phyloP scores from a whole-genome alignment of 306 rosid species.

The Glycine tomentella region DNA sequence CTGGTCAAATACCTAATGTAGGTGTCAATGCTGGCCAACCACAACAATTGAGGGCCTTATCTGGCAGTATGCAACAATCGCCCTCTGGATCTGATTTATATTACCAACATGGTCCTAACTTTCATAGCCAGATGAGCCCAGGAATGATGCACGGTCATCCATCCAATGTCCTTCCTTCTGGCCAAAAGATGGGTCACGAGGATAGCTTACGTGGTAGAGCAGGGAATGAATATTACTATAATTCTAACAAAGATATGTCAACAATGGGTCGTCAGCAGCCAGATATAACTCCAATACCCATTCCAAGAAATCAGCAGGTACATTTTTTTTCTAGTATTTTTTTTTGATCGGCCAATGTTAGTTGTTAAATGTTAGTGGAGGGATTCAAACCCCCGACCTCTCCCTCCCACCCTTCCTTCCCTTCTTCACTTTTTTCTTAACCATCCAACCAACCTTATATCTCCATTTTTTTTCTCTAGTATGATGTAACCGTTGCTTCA shows the following conservation, averaged over 20 bases:
- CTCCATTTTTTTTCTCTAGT: neutral
- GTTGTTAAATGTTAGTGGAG: no score
- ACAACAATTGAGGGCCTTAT: slow-evolving; percentile 65
- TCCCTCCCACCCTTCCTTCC: no score
- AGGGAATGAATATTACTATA: slow-evolving; percentile 73
- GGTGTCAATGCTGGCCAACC: slow-evolving; percentile 68
- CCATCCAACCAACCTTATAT: no score
- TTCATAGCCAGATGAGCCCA: slow-evolving; percentile 74
- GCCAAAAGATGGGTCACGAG: slow-evolving; percentile 65
- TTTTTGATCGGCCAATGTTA: no score
- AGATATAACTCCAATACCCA: slow-evolving; percentile 73
- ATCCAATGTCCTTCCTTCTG: slow-evolving; percentile 63
- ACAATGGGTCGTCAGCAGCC: slow-evolving; percentile 69
- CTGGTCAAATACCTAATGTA: slow-evolving; percentile 66
- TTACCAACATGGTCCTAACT: slow-evolving; percentile 73
- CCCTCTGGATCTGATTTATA: slow-evolving; percentile 65
- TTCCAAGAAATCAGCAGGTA: slow-evolving; percentile 82
- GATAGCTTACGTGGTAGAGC: slow-evolving; percentile 64
- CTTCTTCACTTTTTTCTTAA: no score
- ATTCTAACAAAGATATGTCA: slow-evolving; percentile 69
- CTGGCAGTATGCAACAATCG: slow-evolving; percentile 65
- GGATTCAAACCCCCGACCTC: no score
- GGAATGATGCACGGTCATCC: slow-evolving; percentile 72
- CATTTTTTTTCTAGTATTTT: no score
- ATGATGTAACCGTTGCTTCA: neutral